Evolutionary conservation across 176 grass and related monocot genomes (phyloP).

Genomic region (Microstegium vimineum): DNA sequence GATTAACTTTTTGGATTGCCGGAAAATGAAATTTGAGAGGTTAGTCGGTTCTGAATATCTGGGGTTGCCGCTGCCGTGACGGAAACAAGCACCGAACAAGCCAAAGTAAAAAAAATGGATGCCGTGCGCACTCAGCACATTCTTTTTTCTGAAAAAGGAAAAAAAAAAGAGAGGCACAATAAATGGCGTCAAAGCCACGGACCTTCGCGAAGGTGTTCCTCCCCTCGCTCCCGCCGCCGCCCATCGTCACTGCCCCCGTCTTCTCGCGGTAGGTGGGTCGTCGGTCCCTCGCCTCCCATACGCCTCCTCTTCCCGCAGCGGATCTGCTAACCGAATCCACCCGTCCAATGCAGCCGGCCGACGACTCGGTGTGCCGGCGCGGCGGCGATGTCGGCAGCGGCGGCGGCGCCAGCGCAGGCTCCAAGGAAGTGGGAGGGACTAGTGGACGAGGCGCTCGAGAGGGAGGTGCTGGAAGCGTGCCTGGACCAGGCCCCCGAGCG

Average conservation of each 20-base stretch:
- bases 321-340: not conserved
- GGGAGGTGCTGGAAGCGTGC: conserved; percentile 51
- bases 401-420: conserved; percentile 16
- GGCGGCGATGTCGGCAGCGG: conserved; percentile 3
- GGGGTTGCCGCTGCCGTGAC: not conserved
- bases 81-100: not conserved
- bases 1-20: no score
- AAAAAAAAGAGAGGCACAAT: not conserved
- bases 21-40: not conserved
- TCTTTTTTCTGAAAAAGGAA: not conserved
- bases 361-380: not conserved
- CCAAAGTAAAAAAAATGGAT: not conserved
- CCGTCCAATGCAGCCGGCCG: not conserved
- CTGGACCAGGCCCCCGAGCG: conserved; percentile 74
- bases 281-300: not conserved
- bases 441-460: conserved; percentile 68
- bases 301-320: not conserved
- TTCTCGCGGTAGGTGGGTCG: conserved; percentile 12
- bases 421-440: conserved; percentile 47
- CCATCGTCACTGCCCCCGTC: not conserved
- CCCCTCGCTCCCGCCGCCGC: conserved; percentile 5
- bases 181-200: conserved; percentile 21
- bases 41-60: not conserved
- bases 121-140: not conserved
- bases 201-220: not conserved